Evolutionary conservation across 352 stramenopile species (phyloP).

Genomic region (Phytophthora agathidicida): DNA sequence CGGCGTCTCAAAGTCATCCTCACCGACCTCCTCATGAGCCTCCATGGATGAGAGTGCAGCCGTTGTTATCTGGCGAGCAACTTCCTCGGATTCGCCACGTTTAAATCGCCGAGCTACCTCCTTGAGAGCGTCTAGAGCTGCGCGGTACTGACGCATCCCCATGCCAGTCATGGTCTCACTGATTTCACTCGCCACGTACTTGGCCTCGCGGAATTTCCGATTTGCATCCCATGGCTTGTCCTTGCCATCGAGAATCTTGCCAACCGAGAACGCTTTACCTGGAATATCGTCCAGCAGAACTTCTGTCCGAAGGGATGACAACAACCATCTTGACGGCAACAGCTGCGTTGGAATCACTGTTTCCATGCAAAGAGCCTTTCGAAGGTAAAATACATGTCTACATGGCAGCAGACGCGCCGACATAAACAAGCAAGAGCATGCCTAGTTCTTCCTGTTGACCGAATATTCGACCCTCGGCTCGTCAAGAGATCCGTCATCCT

Average conservation of each 20-base stretch:
- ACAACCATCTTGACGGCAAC: background rate
- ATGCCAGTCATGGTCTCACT: background rate
- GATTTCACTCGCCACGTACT: background rate
- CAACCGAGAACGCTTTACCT: background rate
- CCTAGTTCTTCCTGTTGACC: background rate
- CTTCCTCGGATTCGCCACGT: background rate
- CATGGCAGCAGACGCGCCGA: background rate
- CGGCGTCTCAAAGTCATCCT: background rate
- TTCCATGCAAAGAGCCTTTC: too few relatives aligned
- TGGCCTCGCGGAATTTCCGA: background rate
- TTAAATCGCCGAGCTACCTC: background rate
- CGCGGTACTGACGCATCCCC: background rate
- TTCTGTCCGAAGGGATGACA: background rate
- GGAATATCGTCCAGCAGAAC: background rate
- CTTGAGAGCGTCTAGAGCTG: background rate
- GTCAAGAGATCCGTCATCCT: background rate
- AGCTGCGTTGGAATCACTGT: background rate
- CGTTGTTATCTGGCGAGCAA: background rate
- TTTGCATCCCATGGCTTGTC: background rate
- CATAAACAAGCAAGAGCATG: background rate
- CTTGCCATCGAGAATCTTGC: background rate
- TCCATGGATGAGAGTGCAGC: background rate
- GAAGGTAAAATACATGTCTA: background rate
- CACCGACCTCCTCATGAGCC: background rate
- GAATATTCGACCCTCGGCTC: background rate